phyloP scores from a whole-genome alignment of 129 eudicot genomes.

The Centella asiatica region DNA sequence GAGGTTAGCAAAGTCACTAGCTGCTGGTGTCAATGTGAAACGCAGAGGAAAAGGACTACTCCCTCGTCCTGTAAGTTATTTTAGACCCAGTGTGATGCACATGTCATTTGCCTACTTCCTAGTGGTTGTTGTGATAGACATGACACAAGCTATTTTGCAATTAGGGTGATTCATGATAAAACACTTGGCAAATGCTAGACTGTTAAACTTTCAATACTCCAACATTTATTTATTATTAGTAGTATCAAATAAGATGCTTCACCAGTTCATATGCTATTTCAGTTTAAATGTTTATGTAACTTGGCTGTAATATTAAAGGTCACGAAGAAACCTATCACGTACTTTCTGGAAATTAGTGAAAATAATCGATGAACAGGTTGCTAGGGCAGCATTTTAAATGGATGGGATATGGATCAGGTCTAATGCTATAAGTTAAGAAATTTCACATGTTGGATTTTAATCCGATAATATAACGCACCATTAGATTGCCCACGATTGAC shows the following conservation, averaged over 20 bases:
- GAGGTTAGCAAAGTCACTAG: conserved; percentile 79
- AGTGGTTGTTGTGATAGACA: background rate
- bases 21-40: conserved; percentile 72
- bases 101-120: background rate
- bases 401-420: too few species aligned
- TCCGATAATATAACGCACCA: too few species aligned
- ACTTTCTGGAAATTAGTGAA: too few species aligned
- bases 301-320: background rate
- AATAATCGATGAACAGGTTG: too few species aligned
- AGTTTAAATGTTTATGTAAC: background rate
- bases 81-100: background rate
- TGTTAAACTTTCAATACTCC: background rate
- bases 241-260: background rate
- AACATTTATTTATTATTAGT: background rate
- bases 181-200: background rate
- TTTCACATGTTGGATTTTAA: too few species aligned
- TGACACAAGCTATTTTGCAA: background rate
- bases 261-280: background rate
- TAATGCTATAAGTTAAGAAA: too few species aligned
- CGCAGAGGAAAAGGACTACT: conserved; percentile 84
- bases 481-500: too few species aligned
- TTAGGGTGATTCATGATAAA: background rate
- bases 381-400: too few species aligned
- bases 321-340: background rate
- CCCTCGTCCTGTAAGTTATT: conserved; percentile 80